These are phyloP conservation scores for Pleurotus eryngii DNA, from an alignment of 768 basidiomycete genomes.

Conservation along the genomic window DNA sequence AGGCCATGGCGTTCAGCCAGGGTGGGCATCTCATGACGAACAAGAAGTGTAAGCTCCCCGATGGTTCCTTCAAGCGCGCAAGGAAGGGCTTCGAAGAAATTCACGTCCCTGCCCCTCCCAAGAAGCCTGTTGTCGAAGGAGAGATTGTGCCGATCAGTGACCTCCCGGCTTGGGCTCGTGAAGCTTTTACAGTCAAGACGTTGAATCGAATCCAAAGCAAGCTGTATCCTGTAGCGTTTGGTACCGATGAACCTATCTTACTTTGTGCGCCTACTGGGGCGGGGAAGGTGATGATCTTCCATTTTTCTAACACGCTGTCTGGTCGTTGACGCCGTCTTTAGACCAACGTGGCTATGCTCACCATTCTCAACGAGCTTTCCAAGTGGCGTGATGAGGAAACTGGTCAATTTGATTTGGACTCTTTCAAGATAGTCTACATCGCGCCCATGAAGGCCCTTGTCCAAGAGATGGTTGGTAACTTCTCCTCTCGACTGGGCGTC, in stretches of 20 bases:
- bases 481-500: constrained; percentile 65
- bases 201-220: constrained; percentile 94
- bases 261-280: constrained; percentile 98
- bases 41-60: constrained; percentile 96
- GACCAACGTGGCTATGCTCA: constrained; percentile 98
- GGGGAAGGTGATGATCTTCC: constrained; percentile 72
- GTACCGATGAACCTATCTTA: constrained; percentile 90
- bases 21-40: constrained; percentile 98
- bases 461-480: constrained; percentile 98
- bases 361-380: constrained; percentile 85
- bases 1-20: constrained; percentile 93
- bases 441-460: constrained; percentile 99
- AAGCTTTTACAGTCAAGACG: constrained; percentile 77
- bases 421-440: constrained; percentile 96
- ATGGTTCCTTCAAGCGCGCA: constrained; percentile 95
- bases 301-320: neutral
- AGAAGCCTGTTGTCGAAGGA: constrained; percentile 55
- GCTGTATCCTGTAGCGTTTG: constrained; percentile 89
- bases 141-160: constrained; percentile 70
- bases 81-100: constrained; percentile 98
- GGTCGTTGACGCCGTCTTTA: constrained; percentile 25
- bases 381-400: constrained; percentile 85
- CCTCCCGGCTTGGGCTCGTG: constrained; percentile 83
- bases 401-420: constrained; percentile 76
- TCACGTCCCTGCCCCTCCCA: constrained; percentile 91